Evolutionary conservation across 2,329 filamentous ascomycete genomes (phyloP).

Genomic region (Penicillium sp.): DNA sequence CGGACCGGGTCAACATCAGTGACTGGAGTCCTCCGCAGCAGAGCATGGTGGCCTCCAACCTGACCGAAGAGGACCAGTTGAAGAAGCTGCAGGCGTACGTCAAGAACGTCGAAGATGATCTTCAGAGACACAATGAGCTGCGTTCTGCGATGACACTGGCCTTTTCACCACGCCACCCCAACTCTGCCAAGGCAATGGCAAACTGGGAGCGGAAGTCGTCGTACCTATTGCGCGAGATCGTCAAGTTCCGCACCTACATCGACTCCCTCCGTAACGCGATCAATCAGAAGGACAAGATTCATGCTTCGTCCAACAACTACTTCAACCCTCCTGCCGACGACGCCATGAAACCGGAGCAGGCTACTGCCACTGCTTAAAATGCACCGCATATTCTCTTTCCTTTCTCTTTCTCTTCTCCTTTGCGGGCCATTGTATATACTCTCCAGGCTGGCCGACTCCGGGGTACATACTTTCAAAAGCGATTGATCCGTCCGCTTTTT

Average conservation of each 20-base stretch:
- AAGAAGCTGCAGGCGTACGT: constrained; percentile 74
- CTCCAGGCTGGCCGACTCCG: constrained; percentile 2
- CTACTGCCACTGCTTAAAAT: constrained; percentile 6
- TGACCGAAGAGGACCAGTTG: constrained; percentile 79
- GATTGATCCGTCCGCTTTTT: constrained; percentile 3
- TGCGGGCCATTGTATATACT: constrained; percentile 15
- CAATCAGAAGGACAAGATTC: constrained; percentile 67
- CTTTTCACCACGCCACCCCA: constrained; percentile 80
- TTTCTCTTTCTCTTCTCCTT: not conserved
- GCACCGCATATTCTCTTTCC: not conserved
- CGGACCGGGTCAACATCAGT: constrained; percentile 77
- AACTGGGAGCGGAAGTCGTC: constrained; percentile 98
- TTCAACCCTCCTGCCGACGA: not conserved
- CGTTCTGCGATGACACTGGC: constrained; percentile 83
- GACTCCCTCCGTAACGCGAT: constrained; percentile 75
- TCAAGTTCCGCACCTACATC: constrained; percentile 95
- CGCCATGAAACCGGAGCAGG: not conserved
- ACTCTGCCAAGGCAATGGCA: constrained; percentile 78
- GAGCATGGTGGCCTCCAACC: constrained; percentile 79
- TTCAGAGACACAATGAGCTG: constrained; percentile 83
- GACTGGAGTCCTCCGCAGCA: constrained; percentile 89
- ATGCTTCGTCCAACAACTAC: constrained; percentile 38
- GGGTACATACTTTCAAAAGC: constrained; percentile 11
- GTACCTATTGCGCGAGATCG: constrained; percentile 87
- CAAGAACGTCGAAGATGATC: constrained; percentile 77